Base-by-base conservation (phyloP, 805 yeast species). In the Starmerella ratchasimensis region DNA sequence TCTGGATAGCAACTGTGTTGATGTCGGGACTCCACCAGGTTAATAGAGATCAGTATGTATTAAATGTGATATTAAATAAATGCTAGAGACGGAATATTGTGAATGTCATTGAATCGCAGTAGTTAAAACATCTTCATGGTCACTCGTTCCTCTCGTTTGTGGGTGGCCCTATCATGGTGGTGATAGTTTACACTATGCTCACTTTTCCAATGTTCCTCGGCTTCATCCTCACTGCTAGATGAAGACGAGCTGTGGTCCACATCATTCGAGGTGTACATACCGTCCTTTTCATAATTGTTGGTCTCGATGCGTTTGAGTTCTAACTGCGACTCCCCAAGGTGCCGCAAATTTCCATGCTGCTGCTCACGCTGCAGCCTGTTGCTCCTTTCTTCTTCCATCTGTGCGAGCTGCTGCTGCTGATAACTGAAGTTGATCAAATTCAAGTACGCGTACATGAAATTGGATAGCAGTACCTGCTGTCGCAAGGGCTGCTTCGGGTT, bases 391-490 rank as follows among this genome's bases (percentile, higher is more conserved):
- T 37, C 44, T 8, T 42, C 37, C 34, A 31, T 32, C 38, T 37
- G 47, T 36, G 39, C 47, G 24, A 40, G 45, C 45, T 48, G 52
- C 46, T 59, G 61, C 48, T 56, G 61, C 48, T 55, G 60, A 42
- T 56, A 57, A 27, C 61, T 86, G 55, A 88, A 96, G 57, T 88
- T 93, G 39, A 90, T 94, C 58, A 90, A 65, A 54, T 90, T 88
- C 64, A 90, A 68, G 59, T 90, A 90, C 0, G 96, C 88, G 55
- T 90, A 90, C 98, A 90, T 90, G 70, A 90, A 90, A 57, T 90
- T 90, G 42, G 95, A 82, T 46, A 90, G 61, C 34, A 90, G 58
- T 1, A 90, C 98, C 56, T 90, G 98, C 56, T 90, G 96, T 27
- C 84, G 68, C 44, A 90, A 62, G 21, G 93, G 90, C 42, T 97